Conservation (phyloP, 176 grass and related monocot genomes). For the Otatea glauca region DNA sequence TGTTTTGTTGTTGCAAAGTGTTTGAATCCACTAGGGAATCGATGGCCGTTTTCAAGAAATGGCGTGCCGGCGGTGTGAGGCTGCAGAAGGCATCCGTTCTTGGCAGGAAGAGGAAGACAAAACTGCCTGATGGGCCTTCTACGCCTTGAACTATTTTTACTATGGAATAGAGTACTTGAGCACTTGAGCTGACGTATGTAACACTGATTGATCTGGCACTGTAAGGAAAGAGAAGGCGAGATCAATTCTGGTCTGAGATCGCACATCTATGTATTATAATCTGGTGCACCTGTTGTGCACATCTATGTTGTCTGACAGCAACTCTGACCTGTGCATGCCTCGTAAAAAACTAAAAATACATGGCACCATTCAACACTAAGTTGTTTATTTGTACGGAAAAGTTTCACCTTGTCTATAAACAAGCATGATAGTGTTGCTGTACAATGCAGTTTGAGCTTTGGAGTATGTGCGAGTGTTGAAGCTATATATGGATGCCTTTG, state of each 20-base stretch:
- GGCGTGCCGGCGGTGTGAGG: conserved; percentile 66
- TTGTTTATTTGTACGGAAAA: not conserved
- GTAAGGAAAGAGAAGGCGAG: not conserved
- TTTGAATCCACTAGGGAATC: conserved; percentile 80
- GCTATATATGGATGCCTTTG: not conserved
- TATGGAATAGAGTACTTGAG: not conserved
- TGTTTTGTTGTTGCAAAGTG: conserved; percentile 39
- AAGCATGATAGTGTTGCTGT: no score
- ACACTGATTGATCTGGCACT: not conserved
- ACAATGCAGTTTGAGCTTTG: not conserved
- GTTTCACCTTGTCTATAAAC: not conserved
- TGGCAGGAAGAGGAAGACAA: conserved; percentile 81
- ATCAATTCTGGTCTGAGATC: not conserved
- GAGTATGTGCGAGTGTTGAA: not conserved
- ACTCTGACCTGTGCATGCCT: not conserved
- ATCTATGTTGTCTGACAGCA: not conserved
- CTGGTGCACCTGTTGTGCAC: not conserved
- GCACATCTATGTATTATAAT: not conserved
- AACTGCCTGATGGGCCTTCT: conserved; percentile 45
- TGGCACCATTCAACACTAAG: not conserved
- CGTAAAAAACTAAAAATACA: no score
- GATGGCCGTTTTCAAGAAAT: conserved; percentile 81
- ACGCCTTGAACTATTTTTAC: conserved; percentile 38
- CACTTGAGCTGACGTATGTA: not conserved
- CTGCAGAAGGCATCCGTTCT: conserved; percentile 80